A percentile compares a stretch with the other conserved stretches of the same genome.
phyloP scores from a whole-genome alignment of 1,284 basidiomycete species.

The Agroathelia rolfsii region DNA sequence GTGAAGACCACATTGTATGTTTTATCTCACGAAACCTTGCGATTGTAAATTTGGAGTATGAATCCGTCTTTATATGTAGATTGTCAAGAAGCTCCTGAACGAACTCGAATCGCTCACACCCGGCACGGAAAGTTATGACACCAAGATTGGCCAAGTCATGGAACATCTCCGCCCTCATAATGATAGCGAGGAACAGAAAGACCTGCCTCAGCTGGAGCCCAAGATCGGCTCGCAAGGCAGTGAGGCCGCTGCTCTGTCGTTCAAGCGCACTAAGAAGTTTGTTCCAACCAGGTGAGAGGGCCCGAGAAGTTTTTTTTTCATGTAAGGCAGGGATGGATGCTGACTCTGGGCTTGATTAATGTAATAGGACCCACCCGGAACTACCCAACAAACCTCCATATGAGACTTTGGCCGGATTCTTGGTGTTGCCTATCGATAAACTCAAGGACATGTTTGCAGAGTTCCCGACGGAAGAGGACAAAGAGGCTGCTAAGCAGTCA shows the following conservation, averaged over 20 bases:
- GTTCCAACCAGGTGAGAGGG: slow-evolving; percentile 47
- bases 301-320: neutral
- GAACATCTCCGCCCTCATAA: slow-evolving; percentile 40
- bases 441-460: slow-evolving; percentile 45
- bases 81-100: slow-evolving; percentile 40
- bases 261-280: slow-evolving; percentile 54
- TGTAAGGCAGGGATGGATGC: no score
- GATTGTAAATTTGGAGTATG: neutral
- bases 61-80: slow-evolving; percentile 15
- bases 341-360: no score
- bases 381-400: slow-evolving; percentile 49
- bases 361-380: slow-evolving; percentile 35
- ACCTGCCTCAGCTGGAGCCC: slow-evolving; percentile 44
- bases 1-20: slow-evolving; percentile 48
- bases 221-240: slow-evolving; percentile 32
- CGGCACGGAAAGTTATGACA: slow-evolving; percentile 33
- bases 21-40: neutral
- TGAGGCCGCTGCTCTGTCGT: slow-evolving; percentile 32
- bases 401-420: slow-evolving; percentile 48
- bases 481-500: slow-evolving; percentile 16
- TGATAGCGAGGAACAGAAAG: slow-evolving; percentile 44
- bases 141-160: slow-evolving; percentile 34
- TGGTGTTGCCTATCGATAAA: slow-evolving; percentile 52
- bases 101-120: slow-evolving; percentile 33
- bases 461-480: slow-evolving; percentile 51